phyloP scores from a whole-genome alignment of 768 basidiomycete genomes.

The Basidioascus undulatus region DNA sequence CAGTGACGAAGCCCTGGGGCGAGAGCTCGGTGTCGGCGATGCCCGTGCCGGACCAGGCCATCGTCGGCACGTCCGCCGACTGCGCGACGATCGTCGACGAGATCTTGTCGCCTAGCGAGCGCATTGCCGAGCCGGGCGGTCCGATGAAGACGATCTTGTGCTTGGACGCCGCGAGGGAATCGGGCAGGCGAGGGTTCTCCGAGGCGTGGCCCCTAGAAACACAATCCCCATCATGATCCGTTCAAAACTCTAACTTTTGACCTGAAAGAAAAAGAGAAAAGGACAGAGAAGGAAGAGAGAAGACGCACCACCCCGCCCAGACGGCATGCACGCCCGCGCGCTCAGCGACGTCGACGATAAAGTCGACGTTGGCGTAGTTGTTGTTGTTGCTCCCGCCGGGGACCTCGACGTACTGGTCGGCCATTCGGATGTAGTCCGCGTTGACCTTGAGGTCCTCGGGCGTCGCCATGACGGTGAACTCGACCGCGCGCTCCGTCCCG shows the following conservation, averaged over 20 bases:
- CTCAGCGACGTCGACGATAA: conserved; percentile 94
- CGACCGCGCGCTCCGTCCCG: conserved; percentile 80
- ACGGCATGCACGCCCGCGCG: conserved; percentile 94
- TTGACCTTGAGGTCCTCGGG: conserved; percentile 97
- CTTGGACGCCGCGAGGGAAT: conserved; percentile 70
- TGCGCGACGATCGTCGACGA: conserved; percentile 98
- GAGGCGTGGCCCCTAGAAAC: conserved; percentile 66
- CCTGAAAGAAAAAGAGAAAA: not conserved
- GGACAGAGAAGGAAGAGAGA: not conserved
- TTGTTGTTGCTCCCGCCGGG: conserved; percentile 97
- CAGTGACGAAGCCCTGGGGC: conserved; percentile 69
- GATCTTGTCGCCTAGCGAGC: conserved; percentile 96
- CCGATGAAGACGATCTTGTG: conserved; percentile 98
- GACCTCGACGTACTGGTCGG: conserved; percentile 94
- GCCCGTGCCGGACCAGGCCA: conserved; percentile 96
- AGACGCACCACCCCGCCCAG: conserved; percentile 77
- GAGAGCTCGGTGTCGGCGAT: conserved; percentile 68
- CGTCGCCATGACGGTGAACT: conserved; percentile 99
- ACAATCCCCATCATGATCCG: not conserved
- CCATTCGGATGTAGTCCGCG: conserved; percentile 99
- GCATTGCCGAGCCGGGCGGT: conserved; percentile 94
- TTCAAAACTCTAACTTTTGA: not conserved
- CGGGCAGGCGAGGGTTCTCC: conserved; percentile 89
- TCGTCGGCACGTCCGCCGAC: conserved; percentile 83
- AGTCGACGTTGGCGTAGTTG: conserved; percentile 98